These are phyloP conservation scores for Glebionis coronaria DNA, from an alignment of 129 eudicot genomes.

Conservation along the genomic window DNA sequence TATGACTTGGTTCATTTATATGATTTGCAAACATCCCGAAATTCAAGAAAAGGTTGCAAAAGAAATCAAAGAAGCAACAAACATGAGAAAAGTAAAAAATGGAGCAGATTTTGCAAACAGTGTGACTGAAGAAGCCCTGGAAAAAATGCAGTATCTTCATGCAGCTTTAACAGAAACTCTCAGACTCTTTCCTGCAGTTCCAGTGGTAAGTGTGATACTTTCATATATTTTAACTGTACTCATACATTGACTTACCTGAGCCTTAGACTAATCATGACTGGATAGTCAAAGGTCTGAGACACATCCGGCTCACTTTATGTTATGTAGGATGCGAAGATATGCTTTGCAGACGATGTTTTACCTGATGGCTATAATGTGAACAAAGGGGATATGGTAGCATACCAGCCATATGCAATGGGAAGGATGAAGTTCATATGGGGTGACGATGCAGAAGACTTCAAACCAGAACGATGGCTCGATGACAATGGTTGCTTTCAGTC, in stretches of 20 bases:
- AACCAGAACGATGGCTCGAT: slow-evolving; percentile 74
- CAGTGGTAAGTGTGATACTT: slow-evolving; percentile 44
- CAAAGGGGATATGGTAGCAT: slow-evolving; percentile 56
- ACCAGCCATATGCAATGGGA: slow-evolving; percentile 87
- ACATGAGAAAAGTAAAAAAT: slow-evolving; percentile 9
- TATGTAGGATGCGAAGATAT: slow-evolving; percentile 56
- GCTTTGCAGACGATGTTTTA: slow-evolving; percentile 56
- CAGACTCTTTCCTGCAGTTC: slow-evolving; percentile 74
- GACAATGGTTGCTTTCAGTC: slow-evolving; percentile 48
- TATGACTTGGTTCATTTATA: slow-evolving; percentile 62
- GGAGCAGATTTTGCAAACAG: slow-evolving; percentile 35
- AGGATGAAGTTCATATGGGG: slow-evolving; percentile 80
- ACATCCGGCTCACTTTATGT: background rate
- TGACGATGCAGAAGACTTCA: slow-evolving; percentile 57
- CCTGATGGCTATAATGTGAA: slow-evolving; percentile 69
- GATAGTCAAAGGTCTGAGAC: background rate
- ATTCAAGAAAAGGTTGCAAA: slow-evolving; percentile 56
- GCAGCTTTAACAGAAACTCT: slow-evolving; percentile 73
- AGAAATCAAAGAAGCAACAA: slow-evolving; percentile 45
- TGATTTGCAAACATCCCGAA: slow-evolving; percentile 66
- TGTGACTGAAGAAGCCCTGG: slow-evolving; percentile 53
- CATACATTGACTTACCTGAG: background rate
- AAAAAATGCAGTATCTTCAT: slow-evolving; percentile 75
- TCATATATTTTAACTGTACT: background rate
- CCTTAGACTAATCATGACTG: background rate